These are phyloP conservation scores for Fusarium torreyae DNA, from an alignment of 2,329 filamentous ascomycete species.

Conservation along the genomic window DNA sequence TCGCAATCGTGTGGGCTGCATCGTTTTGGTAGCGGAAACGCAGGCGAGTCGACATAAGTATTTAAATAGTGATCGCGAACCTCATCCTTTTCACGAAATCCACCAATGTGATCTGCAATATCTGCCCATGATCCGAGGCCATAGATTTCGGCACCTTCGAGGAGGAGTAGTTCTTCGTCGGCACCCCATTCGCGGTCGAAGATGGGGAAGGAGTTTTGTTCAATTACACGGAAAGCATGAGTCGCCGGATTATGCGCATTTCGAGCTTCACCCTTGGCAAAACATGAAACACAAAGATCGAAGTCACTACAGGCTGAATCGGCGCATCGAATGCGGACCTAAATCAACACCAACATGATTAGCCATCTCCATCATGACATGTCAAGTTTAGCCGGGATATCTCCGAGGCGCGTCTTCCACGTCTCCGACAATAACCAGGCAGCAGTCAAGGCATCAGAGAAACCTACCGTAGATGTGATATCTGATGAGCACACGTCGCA, in stretches of 20 bases:
- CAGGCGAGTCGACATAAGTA: constrained; percentile 86
- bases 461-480: constrained; percentile 92
- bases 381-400: constrained; percentile 48
- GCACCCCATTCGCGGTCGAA: constrained; percentile 96
- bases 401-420: constrained; percentile 37
- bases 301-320: constrained; percentile 89
- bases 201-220: constrained; percentile 98
- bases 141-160: constrained; percentile 97
- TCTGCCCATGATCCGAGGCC: constrained; percentile 98
- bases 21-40: constrained; percentile 88
- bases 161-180: constrained; percentile 92
- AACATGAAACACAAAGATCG: constrained; percentile 96
- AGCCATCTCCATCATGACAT: constrained; percentile 46
- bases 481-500: constrained; percentile 98
- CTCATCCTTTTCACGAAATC: constrained; percentile 94
- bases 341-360: constrained; percentile 31
- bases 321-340: constrained; percentile 97
- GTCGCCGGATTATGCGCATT: constrained; percentile 89
- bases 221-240: constrained; percentile 93
- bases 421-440: constrained; percentile 14
- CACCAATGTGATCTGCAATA: constrained; percentile 97
- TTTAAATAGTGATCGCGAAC: constrained; percentile 94
- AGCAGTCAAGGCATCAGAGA: constrained; percentile 24
- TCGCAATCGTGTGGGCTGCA: constrained; percentile 87
- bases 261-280: constrained; percentile 84